Evolutionary conservation across 148 eudicot species (phyloP).

Genomic region (Cornus florida): DNA sequence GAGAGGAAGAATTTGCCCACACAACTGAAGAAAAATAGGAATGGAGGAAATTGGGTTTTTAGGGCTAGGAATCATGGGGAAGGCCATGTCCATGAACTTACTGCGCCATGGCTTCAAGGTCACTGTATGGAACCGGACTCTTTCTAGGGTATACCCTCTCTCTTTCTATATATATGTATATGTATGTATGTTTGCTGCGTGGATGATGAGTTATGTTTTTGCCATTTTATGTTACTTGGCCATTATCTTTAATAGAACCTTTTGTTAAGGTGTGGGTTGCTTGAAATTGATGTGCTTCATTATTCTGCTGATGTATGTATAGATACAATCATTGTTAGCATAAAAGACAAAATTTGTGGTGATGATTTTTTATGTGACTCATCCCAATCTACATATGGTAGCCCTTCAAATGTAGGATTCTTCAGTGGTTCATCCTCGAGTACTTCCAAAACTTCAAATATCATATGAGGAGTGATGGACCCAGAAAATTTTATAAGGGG

Average conservation of each 20-base stretch:
- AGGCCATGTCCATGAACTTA: constrained; percentile 92
- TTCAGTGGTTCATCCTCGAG: too few relatives aligned
- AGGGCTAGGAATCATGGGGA: constrained; percentile 94
- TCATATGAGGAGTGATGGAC: too few relatives aligned
- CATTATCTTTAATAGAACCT: too few relatives aligned
- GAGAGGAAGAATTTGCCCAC: neutral
- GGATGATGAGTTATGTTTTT: too few relatives aligned
- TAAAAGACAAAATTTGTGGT: too few relatives aligned
- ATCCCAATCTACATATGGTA: too few relatives aligned
- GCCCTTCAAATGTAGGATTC: too few relatives aligned
- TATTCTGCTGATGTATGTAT: neutral
- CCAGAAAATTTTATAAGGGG: too few relatives aligned
- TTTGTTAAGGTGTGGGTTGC: neutral
- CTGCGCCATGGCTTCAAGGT: constrained; percentile 74
- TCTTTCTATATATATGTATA: neutral
- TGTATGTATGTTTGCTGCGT: neutral
- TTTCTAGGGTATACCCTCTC: constrained; percentile 56
- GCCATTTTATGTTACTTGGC: too few relatives aligned
- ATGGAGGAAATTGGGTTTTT: constrained; percentile 85
- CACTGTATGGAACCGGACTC: constrained; percentile 95
- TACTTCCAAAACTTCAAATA: too few relatives aligned
- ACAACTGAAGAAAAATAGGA: constrained; percentile 7
- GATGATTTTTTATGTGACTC: too few relatives aligned
- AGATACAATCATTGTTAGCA: neutral
- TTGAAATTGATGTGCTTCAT: neutral